phyloP scores from a whole-genome alignment of 441 rosid genomes.

The Gossypium davidsonii region DNA sequence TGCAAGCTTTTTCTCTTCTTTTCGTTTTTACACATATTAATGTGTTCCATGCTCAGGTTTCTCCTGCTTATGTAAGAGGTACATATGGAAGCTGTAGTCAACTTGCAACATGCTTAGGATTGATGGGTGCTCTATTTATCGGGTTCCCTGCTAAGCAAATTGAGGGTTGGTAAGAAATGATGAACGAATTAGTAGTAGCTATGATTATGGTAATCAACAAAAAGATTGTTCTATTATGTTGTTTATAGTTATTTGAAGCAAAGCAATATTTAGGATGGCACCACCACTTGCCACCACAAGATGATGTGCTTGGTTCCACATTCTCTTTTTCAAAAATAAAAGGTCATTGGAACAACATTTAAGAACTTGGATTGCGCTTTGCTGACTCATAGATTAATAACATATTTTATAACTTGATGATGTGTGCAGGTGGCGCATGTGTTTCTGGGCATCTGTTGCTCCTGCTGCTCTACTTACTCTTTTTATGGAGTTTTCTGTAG shows the following conservation, averaged over 20 bases:
- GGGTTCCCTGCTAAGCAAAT: slow-evolving; percentile 80
- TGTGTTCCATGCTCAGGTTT: slow-evolving; percentile 46
- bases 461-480: slow-evolving; percentile 81
- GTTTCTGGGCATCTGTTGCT: slow-evolving; percentile 73
- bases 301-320: background rate
- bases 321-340: background rate
- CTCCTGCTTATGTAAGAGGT: slow-evolving; percentile 89
- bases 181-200: slow-evolving; percentile 12
- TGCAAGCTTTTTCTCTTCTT: background rate
- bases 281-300: background rate
- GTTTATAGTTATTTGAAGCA: slow-evolving; percentile 1
- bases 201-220: background rate
- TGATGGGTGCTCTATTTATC: slow-evolving; percentile 65
- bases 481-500: slow-evolving; percentile 68
- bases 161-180: slow-evolving; percentile 64
- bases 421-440: slow-evolving; percentile 82
- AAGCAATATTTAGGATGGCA: background rate
- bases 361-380: background rate
- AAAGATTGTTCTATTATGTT: slow-evolving; percentile 3
- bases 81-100: slow-evolving; percentile 91
- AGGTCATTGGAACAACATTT: slow-evolving; percentile 2
- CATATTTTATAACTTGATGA: slow-evolving; percentile 5
- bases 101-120: slow-evolving; percentile 85
- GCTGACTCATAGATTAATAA: slow-evolving; percentile 8
- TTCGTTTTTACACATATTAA: background rate